A percentile compares a stretch with the other conserved stretches of the same genome.
These are phyloP conservation scores for Dryas alaskensis DNA, from an alignment of 306 rosid genomes.

Conservation along the genomic window DNA sequence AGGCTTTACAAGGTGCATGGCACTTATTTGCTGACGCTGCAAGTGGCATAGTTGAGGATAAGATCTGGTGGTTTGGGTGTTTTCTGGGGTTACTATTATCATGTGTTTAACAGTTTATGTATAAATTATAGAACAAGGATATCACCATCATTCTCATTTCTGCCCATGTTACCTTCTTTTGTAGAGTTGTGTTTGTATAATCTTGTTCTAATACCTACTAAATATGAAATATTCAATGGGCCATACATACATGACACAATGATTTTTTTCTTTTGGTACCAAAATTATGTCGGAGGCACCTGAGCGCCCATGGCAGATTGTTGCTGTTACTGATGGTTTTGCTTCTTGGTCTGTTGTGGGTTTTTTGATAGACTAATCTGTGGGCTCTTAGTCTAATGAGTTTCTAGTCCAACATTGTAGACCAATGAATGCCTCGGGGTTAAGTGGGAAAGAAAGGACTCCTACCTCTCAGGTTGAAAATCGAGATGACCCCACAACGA, in stretches of 20 bases:
- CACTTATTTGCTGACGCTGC: constrained; percentile 22
- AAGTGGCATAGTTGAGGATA: constrained; percentile 33
- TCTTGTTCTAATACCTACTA: neutral
- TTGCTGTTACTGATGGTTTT: neutral
- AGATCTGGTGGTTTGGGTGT: constrained; percentile 9
- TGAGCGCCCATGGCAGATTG: neutral
- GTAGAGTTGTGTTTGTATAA: constrained; percentile 27
- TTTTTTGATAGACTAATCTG: too few species aligned
- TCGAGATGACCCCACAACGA: too few species aligned
- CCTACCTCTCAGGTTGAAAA: too few species aligned
- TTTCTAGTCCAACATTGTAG: too few species aligned
- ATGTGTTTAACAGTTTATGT: neutral
- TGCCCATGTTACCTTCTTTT: constrained; percentile 15
- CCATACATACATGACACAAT: neutral
- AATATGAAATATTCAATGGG: neutral
- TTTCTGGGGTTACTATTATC: constrained; percentile 4
- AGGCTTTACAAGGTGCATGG: neutral
- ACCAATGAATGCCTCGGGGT: too few species aligned
- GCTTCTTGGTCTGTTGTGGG: neutral
- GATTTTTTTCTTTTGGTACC: neutral
- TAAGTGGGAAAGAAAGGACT: too few species aligned
- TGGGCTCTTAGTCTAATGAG: too few species aligned
- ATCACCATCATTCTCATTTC: constrained; percentile 17
- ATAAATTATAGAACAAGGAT: constrained; percentile 17
- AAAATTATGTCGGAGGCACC: neutral